Base-by-base conservation (phyloP, 1,139 yeast genomes). In the Scheffersomyces illinoinensis region DNA sequence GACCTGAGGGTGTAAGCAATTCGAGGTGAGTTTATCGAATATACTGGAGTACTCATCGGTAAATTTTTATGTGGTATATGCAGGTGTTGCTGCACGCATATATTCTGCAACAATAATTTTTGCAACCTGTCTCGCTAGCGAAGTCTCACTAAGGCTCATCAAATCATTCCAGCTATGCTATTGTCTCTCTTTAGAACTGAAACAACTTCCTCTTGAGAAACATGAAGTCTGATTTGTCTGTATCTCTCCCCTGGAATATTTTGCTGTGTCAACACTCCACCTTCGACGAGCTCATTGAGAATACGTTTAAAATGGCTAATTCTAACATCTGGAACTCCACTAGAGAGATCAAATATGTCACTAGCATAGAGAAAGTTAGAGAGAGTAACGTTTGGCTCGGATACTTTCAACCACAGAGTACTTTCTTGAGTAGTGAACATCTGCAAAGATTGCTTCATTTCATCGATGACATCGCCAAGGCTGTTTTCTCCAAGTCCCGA, bases 381-480 rank as follows among this genome's bases (percentile, higher is more conserved):
- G 39, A 73, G 59, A 43, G 64, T 64, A 3, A 66, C 59, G 5
- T 60, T 63, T 18, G 62, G 55, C 21, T 65, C 68, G 17, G 68
- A 56, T 6, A 60, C 65, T 26, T 62, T 61, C 19, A 73, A 61
- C 2, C 62, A 64, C 26, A 57, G 60, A 26, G 62, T 61, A 24
- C 68, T 62, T 51, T 69, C 69, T 19, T 64, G 67, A 0, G 75
- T 62, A 0, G 78, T 71, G 18, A 72, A 64, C 69, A 77, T 64
- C 12, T 69, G 65, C 8, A 79, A 65, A 1, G 78, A 65, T 58
- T 69, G 81, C 59, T 83, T 85, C 70, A 91, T 82, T 68, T 93
- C 98, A 68, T 91, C 96, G 48, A 91, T 79, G 1, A 93, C 79
- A 62, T 90, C 96, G 24, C 95, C 95, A 56, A 93, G 70, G 0